phyloP scores from a whole-genome alignment of 306 rosid genomes.

The Lupinus albus region DNA sequence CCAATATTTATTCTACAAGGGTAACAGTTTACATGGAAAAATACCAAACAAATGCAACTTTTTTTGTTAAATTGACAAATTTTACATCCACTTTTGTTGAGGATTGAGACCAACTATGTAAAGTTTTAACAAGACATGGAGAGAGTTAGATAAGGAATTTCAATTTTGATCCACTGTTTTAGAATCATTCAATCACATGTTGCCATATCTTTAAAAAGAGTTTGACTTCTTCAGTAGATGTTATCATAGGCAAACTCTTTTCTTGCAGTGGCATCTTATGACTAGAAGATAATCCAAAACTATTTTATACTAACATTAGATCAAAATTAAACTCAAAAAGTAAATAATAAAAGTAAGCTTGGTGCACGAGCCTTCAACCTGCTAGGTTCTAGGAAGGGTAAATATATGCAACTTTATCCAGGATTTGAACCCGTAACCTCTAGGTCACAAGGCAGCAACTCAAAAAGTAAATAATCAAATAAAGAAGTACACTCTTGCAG shows the following conservation, averaged over 20 bases:
- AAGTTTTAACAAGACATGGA: constrained; percentile 6
- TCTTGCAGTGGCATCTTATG: constrained; percentile 11
- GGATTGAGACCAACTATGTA: neutral
- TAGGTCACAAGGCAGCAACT: no score
- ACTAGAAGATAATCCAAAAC: constrained; percentile 22
- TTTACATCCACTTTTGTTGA: constrained; percentile 13
- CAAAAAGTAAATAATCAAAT: neutral
- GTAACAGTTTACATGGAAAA: constrained; percentile 27
- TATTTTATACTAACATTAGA: neutral
- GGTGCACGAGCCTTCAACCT: no score
- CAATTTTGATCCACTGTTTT: constrained; percentile 21
- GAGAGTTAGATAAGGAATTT: constrained; percentile 5
- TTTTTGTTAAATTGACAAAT: neutral
- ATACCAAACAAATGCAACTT: constrained; percentile 12
- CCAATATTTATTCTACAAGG: constrained; percentile 30
- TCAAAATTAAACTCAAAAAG: neutral
- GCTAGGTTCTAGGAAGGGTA: no score
- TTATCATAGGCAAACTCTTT: neutral
- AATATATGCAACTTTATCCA: no score
- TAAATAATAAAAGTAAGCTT: neutral
- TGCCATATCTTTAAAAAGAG: neutral
- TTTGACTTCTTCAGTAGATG: neutral
- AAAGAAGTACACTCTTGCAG: constrained; percentile 12
- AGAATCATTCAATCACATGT: constrained; percentile 7
- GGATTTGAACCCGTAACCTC: no score